Base-by-base conservation (phyloP, 2,329 filamentous ascomycete species). In the Cryphonectria japonica region DNA sequence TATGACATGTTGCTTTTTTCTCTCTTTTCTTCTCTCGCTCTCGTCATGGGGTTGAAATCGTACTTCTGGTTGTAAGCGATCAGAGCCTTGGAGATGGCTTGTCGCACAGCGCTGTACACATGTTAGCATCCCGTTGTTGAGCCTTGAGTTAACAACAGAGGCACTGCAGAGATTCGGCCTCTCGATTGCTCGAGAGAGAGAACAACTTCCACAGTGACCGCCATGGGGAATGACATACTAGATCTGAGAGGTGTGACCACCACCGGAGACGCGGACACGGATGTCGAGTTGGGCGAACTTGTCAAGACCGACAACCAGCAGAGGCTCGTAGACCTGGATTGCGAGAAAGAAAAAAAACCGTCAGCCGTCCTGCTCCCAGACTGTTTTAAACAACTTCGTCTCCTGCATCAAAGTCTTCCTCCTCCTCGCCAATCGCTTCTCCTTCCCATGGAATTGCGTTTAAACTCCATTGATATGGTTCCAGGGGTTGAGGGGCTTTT, bases 271-370 rank as follows among this genome's bases (percentile, higher is more conserved):
- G 82, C 95, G 93, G 83, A 98, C 94, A 79, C 96, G 93, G 88
- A 99, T 98, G 85, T 99, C 96, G 85, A 98, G 93, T 82, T 92
- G 89, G 82, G 93, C 90, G 88, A 97, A 97, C 87, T 97, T 98
- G 88, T 99, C 96, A 81, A 97, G 90, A 79, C 96, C 96, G 82
- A 98, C 91, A 82, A 99, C 93, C 80, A 99, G 92, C 85, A 99
- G 87, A 80, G 96, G 96, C 88, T 99, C 96, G 92, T 99, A 99
- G 87, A 98, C 95, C 91, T 93, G 78, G 3, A 66, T 54, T 67
- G 41, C 63, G 66, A 70, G 46, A 34, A 69, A 61, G 67, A 34
- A 57, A 59, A 69, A 69, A 34, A 57, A 59, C 72, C 73, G 71
- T 68, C 76, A 69, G 75, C 75, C 72, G 60, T 43, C 16, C 22